A percentile compares a stretch with the other conserved stretches of the same genome.
These are phyloP conservation scores for Tricholomella constricta DNA, from an alignment of 768 basidiomycete genomes.

Conservation along the genomic window DNA sequence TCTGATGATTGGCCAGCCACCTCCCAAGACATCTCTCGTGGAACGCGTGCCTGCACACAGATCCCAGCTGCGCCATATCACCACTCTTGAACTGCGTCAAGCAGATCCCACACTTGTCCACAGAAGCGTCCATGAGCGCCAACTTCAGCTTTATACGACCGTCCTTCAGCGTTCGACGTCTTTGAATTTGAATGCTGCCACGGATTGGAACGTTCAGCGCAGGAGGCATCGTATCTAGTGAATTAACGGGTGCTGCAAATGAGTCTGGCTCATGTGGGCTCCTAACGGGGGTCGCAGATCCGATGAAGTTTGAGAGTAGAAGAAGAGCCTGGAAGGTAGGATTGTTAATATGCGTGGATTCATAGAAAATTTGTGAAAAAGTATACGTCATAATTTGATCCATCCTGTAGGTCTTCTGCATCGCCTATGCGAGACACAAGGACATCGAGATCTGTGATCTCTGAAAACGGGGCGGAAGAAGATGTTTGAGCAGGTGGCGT, in stretches of 20 bases:
- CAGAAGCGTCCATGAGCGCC: conserved; percentile 57
- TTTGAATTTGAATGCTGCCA: conserved; percentile 55
- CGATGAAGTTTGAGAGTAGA: conserved; percentile 62
- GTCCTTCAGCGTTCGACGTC: conserved; percentile 58
- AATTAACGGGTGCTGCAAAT: not conserved
- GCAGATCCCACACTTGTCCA: conserved; percentile 76
- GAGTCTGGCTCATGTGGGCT: not conserved
- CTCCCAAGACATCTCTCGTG: conserved; percentile 64
- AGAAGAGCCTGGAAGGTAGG: conserved; percentile 49
- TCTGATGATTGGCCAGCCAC: conserved; percentile 61
- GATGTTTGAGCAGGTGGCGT: conserved; percentile 11
- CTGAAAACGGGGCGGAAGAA: conserved; percentile 24
- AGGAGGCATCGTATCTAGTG: not conserved
- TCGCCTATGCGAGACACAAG: conserved; percentile 56
- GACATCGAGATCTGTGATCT: conserved; percentile 65
- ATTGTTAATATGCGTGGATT: conserved; percentile 13
- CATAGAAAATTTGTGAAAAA: conserved; percentile 28
- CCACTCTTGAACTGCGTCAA: conserved; percentile 65
- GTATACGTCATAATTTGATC: conserved; percentile 68
- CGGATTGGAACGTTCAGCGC: conserved; percentile 33
- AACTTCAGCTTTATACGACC: conserved; percentile 76
- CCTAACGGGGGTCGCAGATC: conserved; percentile 40
- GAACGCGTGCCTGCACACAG: conserved; percentile 64
- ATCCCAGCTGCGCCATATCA: conserved; percentile 57
- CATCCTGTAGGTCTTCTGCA: conserved; percentile 44